Evolutionary conservation across 257 asterid species (phyloP).

Genomic region (Capsicum chinense): DNA sequence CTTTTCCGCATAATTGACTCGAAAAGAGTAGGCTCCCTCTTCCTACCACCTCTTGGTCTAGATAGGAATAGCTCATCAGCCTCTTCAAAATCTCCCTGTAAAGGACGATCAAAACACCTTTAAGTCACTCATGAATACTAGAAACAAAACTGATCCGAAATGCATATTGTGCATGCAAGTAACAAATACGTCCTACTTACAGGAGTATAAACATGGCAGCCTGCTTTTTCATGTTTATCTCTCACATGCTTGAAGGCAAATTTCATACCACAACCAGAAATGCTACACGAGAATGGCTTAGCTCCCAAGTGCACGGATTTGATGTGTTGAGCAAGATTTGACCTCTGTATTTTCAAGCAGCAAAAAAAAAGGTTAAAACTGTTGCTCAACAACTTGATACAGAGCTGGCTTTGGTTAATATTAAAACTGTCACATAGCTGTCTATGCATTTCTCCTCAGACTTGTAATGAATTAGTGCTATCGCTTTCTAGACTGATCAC

Average conservation of each 20-base stretch:
- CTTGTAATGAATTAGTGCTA: too few relatives aligned
- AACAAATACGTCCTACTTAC: conserved; percentile 47
- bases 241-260: conserved; percentile 89
- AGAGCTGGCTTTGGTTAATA: neutral
- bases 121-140: neutral
- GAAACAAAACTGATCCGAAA: neutral
- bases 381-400: neutral
- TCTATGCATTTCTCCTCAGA: neutral
- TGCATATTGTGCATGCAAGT: neutral
- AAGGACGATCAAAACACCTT: neutral
- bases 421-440: neutral
- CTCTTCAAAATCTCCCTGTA: conserved; percentile 80
- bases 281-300: conserved; percentile 64
- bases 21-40: conserved; percentile 44
- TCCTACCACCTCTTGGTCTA: conserved; percentile 12
- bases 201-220: conserved; percentile 60
- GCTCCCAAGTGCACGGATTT: conserved; percentile 71
- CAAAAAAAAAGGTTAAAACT: neutral
- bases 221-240: conserved; percentile 82
- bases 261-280: conserved; percentile 65
- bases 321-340: conserved; percentile 77
- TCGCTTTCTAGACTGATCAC: neutral
- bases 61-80: conserved; percentile 63
- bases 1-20: conserved; percentile 74
- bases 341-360: conserved; percentile 49